These are phyloP conservation scores for Candida tallmaniae DNA, from an alignment of 805 yeast species.

Conservation along the genomic window DNA sequence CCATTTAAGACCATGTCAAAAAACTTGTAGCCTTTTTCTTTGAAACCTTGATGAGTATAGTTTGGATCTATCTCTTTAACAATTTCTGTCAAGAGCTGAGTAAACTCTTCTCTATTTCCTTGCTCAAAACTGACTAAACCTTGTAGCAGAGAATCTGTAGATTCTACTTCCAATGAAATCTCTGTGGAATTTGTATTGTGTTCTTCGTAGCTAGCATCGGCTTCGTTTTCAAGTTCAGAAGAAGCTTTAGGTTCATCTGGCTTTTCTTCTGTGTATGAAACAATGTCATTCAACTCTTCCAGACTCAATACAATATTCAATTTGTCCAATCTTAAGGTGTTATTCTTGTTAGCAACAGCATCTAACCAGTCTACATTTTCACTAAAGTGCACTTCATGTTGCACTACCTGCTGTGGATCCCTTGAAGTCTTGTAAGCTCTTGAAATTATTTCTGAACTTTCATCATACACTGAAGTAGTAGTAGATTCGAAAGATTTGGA, in stretches of 20 bases:
- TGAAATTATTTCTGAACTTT: too few relatives aligned
- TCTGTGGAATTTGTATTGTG: not conserved
- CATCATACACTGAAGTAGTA: too few relatives aligned
- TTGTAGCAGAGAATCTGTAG: not conserved
- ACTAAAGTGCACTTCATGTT: not conserved
- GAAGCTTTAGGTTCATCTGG: not conserved
- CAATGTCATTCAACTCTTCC: not conserved
- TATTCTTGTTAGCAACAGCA: constrained; percentile 2
- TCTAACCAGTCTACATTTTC: constrained; percentile 5
- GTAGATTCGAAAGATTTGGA: too few relatives aligned
- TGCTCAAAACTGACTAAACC: constrained; percentile 1
- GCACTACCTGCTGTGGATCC: too few relatives aligned
- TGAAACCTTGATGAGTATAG: not conserved
- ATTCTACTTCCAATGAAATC: not conserved
- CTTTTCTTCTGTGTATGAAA: not conserved
- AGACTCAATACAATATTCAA: not conserved
- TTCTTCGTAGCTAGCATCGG: too few relatives aligned
- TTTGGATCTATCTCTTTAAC: not conserved
- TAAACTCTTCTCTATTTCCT: not conserved
- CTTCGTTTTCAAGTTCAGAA: not conserved
- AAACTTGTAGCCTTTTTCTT: not conserved
- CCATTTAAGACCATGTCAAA: not conserved
- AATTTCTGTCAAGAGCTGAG: not conserved
- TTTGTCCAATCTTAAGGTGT: constrained; percentile 1
- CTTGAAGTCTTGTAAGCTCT: not conserved